phyloP scores from a whole-genome alignment of 441 rosid species.

The Viola pubescens region DNA sequence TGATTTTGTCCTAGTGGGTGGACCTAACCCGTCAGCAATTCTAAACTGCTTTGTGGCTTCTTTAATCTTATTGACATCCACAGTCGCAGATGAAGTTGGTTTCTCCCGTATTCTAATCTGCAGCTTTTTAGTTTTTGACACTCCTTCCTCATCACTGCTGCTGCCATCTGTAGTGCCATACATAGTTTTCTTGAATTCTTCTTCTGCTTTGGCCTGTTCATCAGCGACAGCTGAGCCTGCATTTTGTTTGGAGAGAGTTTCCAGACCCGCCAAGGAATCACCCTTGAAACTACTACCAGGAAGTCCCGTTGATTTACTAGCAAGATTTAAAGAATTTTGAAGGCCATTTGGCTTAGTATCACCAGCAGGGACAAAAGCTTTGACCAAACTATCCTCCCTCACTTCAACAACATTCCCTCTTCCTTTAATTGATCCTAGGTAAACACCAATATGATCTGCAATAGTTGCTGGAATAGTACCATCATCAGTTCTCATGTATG shows the following conservation, averaged over 20 bases:
- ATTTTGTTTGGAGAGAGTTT: constrained; percentile 47
- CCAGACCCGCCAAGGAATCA: constrained; percentile 73
- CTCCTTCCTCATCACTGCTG: constrained; percentile 95
- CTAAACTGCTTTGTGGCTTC: constrained; percentile 84
- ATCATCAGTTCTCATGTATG: constrained; percentile 94
- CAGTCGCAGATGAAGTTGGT: constrained; percentile 61
- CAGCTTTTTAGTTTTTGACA: constrained; percentile 56
- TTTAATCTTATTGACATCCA: constrained; percentile 88
- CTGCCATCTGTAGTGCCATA: constrained; percentile 80
- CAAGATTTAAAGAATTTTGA: constrained; percentile 36
- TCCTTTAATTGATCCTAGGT: constrained; percentile 86
- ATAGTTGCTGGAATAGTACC: constrained; percentile 86
- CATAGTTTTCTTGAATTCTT: constrained; percentile 93
- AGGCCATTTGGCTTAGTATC: constrained; percentile 40
- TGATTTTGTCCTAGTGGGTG: constrained; percentile 64
- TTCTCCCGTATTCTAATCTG: constrained; percentile 90
- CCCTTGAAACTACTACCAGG: constrained; percentile 41
- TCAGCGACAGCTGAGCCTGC: constrained; percentile 43
- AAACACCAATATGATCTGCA: constrained; percentile 88
- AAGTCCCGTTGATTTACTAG: constrained; percentile 39
- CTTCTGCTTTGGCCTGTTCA: constrained; percentile 94
- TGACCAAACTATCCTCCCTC: constrained; percentile 73
- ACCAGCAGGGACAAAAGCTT: constrained; percentile 47
- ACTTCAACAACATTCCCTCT: constrained; percentile 89
- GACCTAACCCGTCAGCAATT: constrained; percentile 80